Evolutionary conservation across 2,329 filamentous ascomycete species (phyloP).

Genomic region (Pyricularia pennisetigena): DNA sequence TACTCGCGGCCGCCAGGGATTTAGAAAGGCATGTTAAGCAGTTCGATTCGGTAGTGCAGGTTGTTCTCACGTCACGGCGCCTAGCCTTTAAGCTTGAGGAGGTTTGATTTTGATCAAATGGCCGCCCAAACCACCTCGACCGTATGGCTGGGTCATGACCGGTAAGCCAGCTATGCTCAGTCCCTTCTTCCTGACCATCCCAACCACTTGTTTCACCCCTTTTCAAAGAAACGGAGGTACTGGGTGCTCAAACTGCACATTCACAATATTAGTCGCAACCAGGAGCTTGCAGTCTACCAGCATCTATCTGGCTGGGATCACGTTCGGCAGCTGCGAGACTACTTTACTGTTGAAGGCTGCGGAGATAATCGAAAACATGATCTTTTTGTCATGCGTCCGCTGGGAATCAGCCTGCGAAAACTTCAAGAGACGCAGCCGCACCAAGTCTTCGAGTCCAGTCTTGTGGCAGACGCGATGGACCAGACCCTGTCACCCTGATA

Average conservation of each 20-base stretch:
- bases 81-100: too few relatives aligned
- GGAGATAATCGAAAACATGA: conserved; percentile 19
- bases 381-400: conserved; percentile 22
- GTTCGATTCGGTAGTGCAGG: too few relatives aligned
- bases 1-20: too few relatives aligned
- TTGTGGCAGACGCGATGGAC: conserved; percentile 15
- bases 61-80: too few relatives aligned
- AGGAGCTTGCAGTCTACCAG: conserved; percentile 19
- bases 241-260: conserved; percentile 24
- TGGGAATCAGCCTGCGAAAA: conserved; percentile 26
- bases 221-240: conserved; percentile 14
- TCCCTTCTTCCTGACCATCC: background rate
- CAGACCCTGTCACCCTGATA: conserved; percentile 15
- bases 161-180: conserved; percentile 5
- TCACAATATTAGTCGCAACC: conserved; percentile 16
- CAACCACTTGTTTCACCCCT: background rate
- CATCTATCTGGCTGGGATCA: conserved; percentile 16
- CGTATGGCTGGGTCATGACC: conserved; percentile 14
- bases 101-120: too few relatives aligned
- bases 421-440: conserved; percentile 18
- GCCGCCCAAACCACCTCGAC: conserved; percentile 13
- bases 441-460: conserved; percentile 15
- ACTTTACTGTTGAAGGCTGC: conserved; percentile 18
- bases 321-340: conserved; percentile 23
- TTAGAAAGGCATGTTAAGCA: too few relatives aligned